phyloP scores from a whole-genome alignment of 2,329 filamentous ascomycete species.

The Cytospora chrysosperma region DNA sequence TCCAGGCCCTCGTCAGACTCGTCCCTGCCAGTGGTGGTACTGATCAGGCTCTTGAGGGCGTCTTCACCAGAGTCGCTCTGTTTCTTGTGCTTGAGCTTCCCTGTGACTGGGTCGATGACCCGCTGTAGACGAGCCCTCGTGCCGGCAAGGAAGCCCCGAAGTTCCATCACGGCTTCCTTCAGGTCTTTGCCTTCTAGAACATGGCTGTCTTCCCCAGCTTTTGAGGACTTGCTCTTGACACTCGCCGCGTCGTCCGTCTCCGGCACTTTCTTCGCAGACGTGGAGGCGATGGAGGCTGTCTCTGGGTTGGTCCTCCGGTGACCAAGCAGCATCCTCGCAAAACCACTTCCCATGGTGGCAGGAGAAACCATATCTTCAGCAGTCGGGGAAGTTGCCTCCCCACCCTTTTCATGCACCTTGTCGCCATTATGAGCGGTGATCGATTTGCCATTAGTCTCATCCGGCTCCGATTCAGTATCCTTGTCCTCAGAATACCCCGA shows the following conservation, averaged over 20 bases:
- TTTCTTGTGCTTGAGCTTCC: slow-evolving; percentile 55
- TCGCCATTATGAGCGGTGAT: slow-evolving; percentile 31
- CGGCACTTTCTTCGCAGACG: slow-evolving; percentile 46
- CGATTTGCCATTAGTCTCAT: slow-evolving; percentile 30
- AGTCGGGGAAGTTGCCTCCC: slow-evolving; percentile 27
- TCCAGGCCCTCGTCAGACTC: slow-evolving; percentile 63
- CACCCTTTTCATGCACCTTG: slow-evolving; percentile 29
- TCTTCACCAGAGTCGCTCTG: slow-evolving; percentile 47
- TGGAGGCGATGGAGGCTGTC: slow-evolving; percentile 59
- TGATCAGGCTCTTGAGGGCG: slow-evolving; percentile 45
- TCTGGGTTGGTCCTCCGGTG: slow-evolving; percentile 45
- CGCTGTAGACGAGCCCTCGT: slow-evolving; percentile 68
- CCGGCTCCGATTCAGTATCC: slow-evolving; percentile 35
- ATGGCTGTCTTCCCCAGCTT: slow-evolving; percentile 43
- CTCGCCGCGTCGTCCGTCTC: slow-evolving; percentile 58
- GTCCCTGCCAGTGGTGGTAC: slow-evolving; percentile 48
- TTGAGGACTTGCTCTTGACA: slow-evolving; percentile 43
- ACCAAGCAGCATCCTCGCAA: slow-evolving; percentile 55
- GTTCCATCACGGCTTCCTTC: slow-evolving; percentile 73
- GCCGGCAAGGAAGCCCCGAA: slow-evolving; percentile 86
- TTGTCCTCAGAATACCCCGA: slow-evolving; percentile 50
- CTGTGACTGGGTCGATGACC: slow-evolving; percentile 61
- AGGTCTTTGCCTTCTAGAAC: slow-evolving; percentile 78
- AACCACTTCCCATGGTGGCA: slow-evolving; percentile 41
- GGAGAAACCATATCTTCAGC: slow-evolving; percentile 36